Evolutionary conservation across 495 filamentous ascomycete species (phyloP).

Genomic region (Aspergillus carlsbadensis): DNA sequence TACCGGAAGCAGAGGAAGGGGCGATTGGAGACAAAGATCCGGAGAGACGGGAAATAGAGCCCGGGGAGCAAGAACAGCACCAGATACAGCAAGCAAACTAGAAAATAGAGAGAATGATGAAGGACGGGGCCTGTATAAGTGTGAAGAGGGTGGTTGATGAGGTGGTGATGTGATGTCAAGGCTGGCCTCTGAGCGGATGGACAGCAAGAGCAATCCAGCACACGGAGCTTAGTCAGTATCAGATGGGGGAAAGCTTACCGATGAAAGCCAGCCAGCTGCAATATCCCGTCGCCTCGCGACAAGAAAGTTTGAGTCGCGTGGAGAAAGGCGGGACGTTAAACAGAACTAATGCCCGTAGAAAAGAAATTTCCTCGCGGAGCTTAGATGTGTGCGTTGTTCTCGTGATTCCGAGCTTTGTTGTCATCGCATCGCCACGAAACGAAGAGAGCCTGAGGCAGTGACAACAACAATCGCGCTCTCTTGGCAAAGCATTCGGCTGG

Average conservation of each 20-base stretch:
- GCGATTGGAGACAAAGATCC: conserved; percentile 14
- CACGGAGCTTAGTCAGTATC: conserved; percentile 43
- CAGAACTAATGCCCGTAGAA: background rate
- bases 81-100: conserved; percentile 17
- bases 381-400: background rate
- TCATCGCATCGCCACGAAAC: conserved; percentile 5
- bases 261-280: conserved; percentile 21
- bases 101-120: conserved; percentile 23
- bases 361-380: background rate
- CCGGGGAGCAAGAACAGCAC: conserved; percentile 17
- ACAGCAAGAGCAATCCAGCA: conserved; percentile 36
- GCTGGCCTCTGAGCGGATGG: conserved; percentile 30
- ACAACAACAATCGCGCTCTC: conserved; percentile 3
- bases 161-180: conserved; percentile 52
- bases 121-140: conserved; percentile 9
- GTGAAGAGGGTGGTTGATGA: conserved; percentile 36
- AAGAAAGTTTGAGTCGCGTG: too few species aligned
- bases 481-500: conserved; percentile 10
- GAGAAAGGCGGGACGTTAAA: background rate
- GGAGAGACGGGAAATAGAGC: conserved; percentile 18
- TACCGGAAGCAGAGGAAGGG: conserved; percentile 30
- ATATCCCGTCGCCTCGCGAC: conserved; percentile 2
- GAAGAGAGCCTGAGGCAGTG: conserved; percentile 28
- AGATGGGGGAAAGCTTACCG: conserved; percentile 29
- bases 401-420: background rate